Conservation (phyloP, 306 rosid species). For the Pterocarpus macrocarpus region DNA sequence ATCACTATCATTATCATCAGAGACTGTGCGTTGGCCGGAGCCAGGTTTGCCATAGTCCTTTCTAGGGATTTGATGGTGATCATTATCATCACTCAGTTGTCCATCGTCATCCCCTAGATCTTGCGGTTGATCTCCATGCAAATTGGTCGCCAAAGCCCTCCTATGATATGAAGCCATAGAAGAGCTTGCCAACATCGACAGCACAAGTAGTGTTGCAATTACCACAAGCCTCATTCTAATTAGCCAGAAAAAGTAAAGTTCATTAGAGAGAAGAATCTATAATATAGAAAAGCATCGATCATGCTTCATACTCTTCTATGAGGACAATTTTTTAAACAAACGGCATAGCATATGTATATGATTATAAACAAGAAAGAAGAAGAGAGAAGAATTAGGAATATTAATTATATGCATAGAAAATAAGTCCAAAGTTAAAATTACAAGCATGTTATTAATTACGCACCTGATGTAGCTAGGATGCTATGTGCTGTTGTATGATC, state of each 20-base stretch:
- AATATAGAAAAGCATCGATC: background rate
- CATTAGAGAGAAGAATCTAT: background rate
- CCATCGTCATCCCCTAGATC: background rate
- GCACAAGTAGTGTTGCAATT: conserved; percentile 25
- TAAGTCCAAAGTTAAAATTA: background rate
- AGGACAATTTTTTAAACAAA: background rate
- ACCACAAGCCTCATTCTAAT: conserved; percentile 35
- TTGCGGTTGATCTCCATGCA: background rate
- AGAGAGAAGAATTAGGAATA: background rate
- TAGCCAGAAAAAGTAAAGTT: background rate
- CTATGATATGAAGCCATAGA: background rate
- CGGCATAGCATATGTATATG: background rate
- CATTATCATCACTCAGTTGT: background rate
- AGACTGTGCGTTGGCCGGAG: background rate
- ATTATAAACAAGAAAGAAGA: background rate
- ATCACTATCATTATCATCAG: conserved; percentile 38
- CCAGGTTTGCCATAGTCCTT: conserved; percentile 34
- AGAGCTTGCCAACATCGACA: conserved; percentile 40
- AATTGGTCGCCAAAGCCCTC: background rate
- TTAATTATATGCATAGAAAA: background rate
- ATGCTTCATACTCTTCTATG: too few species aligned
- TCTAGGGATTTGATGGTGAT: conserved; percentile 42
- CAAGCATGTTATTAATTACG: background rate
- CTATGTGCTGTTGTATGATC: background rate
- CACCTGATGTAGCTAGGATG: conserved; percentile 27